Evolutionary conservation across 2,329 filamentous ascomycete genomes (phyloP), one percentile per base, ranked within the genome.

Genomic region (Chaetothyriales sp.): DNA sequence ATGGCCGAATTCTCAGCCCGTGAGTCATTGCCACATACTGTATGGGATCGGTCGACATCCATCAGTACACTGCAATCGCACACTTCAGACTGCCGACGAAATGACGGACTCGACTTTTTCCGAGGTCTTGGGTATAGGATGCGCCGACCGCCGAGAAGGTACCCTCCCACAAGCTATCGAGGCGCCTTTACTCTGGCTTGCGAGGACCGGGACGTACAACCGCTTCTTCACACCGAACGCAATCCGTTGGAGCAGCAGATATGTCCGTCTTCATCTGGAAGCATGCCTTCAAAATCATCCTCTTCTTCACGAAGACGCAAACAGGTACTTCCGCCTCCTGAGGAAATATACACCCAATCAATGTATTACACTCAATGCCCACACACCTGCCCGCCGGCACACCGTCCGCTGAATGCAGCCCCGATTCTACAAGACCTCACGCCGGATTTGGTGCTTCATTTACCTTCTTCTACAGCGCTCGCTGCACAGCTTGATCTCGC

Each of bases 311-410:
- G 19, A 20, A 15, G 19, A 36, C 9, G 9, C 22, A 36, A 44
- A 28, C 18, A 44, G 18, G 18, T 12, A 15, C 48, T 57, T 32
- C 53, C 55, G 42, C 52, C 51, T 32, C 52, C 55, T 4, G 50
- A 53, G 44, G 36, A 48, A 44, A 54, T 49, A 4, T 57, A 57
- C 32, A 49, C 50, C 12, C 49, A 53, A 18, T 51, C 49, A 28
- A 57, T 54, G 45, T 51, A 58, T 43, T 60, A 52, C 47, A 58
- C 55, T 9, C 47, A 43, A 19, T 60, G 57, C 48, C 47, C 52
- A 28, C 56, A 58, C 46, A 51, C 53, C 1, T 55, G 49, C 7
- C 57, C 57, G n/a, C 57, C 57, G 1, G 44, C 47, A 18, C 53
- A 52, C 4, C 50, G 55, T 12, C 57, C 57, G 7, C 53, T 60